phyloP scores from a whole-genome alignment of 192 early-diverging fungal genomes.

The Powellomyces hirtus region DNA sequence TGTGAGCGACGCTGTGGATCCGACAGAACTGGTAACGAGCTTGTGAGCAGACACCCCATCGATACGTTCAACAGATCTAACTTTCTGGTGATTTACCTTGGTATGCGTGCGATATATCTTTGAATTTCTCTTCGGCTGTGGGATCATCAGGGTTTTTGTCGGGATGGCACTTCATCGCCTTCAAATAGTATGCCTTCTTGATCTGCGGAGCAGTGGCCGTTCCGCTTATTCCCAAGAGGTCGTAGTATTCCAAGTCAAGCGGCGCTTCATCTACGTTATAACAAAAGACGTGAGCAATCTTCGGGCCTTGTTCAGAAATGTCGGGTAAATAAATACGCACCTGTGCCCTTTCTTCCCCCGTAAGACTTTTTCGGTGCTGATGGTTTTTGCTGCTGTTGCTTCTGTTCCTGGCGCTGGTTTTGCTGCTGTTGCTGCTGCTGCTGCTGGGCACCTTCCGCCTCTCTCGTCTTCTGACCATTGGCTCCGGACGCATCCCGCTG shows the following conservation, averaged over 20 bases:
- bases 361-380: constrained; percentile 5
- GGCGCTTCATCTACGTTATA: constrained; percentile 45
- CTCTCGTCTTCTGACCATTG: not conserved
- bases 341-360: constrained; percentile 19
- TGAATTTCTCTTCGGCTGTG: constrained; percentile 82
- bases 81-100: constrained; percentile 64
- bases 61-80: not conserved
- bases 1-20: constrained; percentile 82
- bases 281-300: too few relatives aligned
- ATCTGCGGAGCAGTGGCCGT: constrained; percentile 79
- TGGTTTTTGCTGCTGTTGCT: constrained; percentile 7
- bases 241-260: constrained; percentile 67
- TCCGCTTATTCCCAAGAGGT: constrained; percentile 72
- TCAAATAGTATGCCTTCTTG: constrained; percentile 89
- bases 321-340: not conserved
- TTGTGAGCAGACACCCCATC: not conserved
- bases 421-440: not conserved
- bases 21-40: constrained; percentile 69
- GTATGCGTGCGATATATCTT: constrained; percentile 95
- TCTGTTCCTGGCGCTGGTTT: not conserved
- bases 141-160: constrained; percentile 80
- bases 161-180: constrained; percentile 84
- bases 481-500: not conserved
- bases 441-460: not conserved
- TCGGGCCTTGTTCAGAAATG: too few relatives aligned